Conservation (phyloP, 768 basidiomycete species). For the Ramaria rubella region DNA sequence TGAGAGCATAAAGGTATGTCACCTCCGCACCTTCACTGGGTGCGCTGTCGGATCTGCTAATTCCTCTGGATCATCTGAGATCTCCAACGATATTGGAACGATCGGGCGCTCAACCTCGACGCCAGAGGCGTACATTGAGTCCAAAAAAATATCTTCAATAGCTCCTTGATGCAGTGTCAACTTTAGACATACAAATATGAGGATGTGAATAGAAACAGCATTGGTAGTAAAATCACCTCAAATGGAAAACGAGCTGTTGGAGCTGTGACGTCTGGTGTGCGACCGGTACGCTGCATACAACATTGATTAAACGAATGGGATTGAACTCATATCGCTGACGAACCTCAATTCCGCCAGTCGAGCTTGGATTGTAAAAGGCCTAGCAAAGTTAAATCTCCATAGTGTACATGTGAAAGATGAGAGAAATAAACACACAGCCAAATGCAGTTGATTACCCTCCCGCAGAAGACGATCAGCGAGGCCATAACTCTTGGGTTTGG, state of each 20-base stretch:
- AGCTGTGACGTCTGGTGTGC: constrained; percentile 55
- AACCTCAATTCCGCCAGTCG: constrained; percentile 57
- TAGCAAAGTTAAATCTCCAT: constrained; percentile 20
- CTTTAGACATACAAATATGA: constrained; percentile 28
- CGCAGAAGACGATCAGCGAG: constrained; percentile 56
- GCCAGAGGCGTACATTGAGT: constrained; percentile 43
- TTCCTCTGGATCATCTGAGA: constrained; percentile 36
- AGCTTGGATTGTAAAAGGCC: constrained; percentile 71
- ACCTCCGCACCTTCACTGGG: constrained; percentile 28
- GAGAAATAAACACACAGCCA: constrained; percentile 44
- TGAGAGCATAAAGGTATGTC: not conserved
- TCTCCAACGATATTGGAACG: constrained; percentile 41
- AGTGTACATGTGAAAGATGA: not conserved
- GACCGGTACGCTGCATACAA: constrained; percentile 47
- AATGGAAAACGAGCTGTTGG: constrained; percentile 64
- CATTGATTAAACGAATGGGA: not conserved
- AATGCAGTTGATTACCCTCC: constrained; percentile 64
- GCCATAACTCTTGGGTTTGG: constrained; percentile 58
- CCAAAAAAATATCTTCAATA: constrained; percentile 53
- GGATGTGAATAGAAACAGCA: not conserved
- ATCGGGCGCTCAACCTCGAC: constrained; percentile 46
- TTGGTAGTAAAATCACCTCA: constrained; percentile 36
- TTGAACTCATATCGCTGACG: not conserved
- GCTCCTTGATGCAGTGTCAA: constrained; percentile 57
- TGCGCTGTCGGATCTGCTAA: constrained; percentile 35